A percentile compares a stretch with the other conserved stretches of the same genome.
These are phyloP conservation scores for Thelonectria discophora DNA, from an alignment of 2,329 filamentous ascomycete species.

Conservation along the genomic window DNA sequence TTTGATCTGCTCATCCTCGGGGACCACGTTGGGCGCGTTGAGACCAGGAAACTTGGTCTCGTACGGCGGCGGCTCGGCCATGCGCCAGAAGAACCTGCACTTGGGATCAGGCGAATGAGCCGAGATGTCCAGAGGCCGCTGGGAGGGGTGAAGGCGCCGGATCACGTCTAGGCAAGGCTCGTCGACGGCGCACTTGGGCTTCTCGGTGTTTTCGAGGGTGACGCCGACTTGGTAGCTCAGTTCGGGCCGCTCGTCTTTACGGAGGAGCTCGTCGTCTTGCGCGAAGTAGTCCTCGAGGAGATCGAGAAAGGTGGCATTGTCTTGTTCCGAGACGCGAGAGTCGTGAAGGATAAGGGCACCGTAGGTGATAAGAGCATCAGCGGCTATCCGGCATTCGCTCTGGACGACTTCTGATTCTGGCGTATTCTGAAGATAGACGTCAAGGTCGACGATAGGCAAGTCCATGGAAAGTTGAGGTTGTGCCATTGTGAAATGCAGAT, in stretches of 20 bases:
- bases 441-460: constrained; percentile 67
- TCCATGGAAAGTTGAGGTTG: constrained; percentile 56
- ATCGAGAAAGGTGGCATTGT: constrained; percentile 67
- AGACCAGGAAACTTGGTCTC: constrained; percentile 63
- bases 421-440: constrained; percentile 60
- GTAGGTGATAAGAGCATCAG: constrained; percentile 66
- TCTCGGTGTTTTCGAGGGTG: constrained; percentile 70
- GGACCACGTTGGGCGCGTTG: constrained; percentile 64
- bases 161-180: constrained; percentile 68
- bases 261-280: constrained; percentile 58
- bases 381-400: constrained; percentile 63
- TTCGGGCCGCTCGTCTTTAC: constrained; percentile 64
- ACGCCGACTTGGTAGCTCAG: constrained; percentile 69
- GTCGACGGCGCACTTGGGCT: constrained; percentile 70
- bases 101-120: constrained; percentile 67
- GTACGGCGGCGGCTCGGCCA: constrained; percentile 63
- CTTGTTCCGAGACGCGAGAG: constrained; percentile 63
- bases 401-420: constrained; percentile 54
- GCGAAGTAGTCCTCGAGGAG: constrained; percentile 72
- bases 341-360: constrained; percentile 69
- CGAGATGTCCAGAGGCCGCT: constrained; percentile 67
- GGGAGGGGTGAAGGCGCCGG: constrained; percentile 59
- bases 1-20: constrained; percentile 58
- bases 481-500: constrained; percentile 7
- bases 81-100: constrained; percentile 71